Base-by-base conservation (phyloP, 768 basidiomycete species). In the Suillus cothurnatus region DNA sequence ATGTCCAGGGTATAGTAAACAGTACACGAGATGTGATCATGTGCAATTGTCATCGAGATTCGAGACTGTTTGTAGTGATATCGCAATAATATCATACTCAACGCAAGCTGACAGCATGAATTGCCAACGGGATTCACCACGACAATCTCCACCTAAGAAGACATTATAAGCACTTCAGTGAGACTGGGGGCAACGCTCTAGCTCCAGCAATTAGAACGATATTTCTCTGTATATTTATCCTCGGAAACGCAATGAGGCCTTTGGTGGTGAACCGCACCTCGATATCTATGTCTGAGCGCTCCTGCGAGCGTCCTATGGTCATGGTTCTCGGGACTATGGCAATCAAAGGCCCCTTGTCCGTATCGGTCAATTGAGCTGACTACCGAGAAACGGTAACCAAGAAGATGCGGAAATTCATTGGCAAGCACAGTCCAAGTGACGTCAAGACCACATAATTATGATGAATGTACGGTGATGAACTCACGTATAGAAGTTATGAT, bases 361-460 rank as follows among this genome's bases (percentile, higher is more conserved):
- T 31, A 53, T 34, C 53, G 3, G 53, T 34, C 12, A 34, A 32
- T 55, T 34, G 32, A 55, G 21, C 53, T 55, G 32, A 55, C 53
- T 21, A 34, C 34, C 12, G 21, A 19, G 32, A 31, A 21, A 55
- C 21, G 53, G 32, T 34, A 55, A 55, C 53, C 53, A 55, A 32
- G 53, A 55, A 55, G 28, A 31, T 32, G 32, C 53, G 21, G 31
- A 55, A 55, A n/a, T 55, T 55, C 53, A 55, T 55, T 34, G 53
- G 53, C 21, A n/a, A 55, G 32, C 32, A 12, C 31, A 55, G 53
- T 34, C 53, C 6, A 34, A 55, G 50, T 19, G 15, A 53, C 17
- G 28, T 53, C 9, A 28, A 53, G 53, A 12, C 6, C 49, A 50
- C 50, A 52, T 52, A 53, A 31, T 53, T 9, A n/a, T 34, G 31